These are phyloP conservation scores for Medicago truncatula DNA, from an alignment of 306 rosid species.

Conservation along the genomic window MtrunA17r5.0-ANR NC_053042.1:51425001-51425500, in stretches of 20 bases:
- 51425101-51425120: background rate
- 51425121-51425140: background rate
- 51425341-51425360: background rate
- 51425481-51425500: background rate
- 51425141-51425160: background rate
- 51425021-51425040: background rate
- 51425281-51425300: conserved; percentile 27
- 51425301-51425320: background rate
- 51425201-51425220: background rate
- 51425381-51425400: conserved; percentile 31
- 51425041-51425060: no score
- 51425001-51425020: background rate
- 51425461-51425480: background rate
- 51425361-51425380: background rate
- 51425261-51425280: conserved; percentile 44
- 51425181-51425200: background rate
- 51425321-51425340: rapidly evolving
- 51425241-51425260: background rate
- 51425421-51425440: background rate
- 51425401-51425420: background rate
- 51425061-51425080: no score
- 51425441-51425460: background rate
- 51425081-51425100: no score
- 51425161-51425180: background rate
- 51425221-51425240: background rate